Conservation (phyloP, 2,329 filamentous ascomycete genomes). For the Phialophora verrucosa region DNA sequence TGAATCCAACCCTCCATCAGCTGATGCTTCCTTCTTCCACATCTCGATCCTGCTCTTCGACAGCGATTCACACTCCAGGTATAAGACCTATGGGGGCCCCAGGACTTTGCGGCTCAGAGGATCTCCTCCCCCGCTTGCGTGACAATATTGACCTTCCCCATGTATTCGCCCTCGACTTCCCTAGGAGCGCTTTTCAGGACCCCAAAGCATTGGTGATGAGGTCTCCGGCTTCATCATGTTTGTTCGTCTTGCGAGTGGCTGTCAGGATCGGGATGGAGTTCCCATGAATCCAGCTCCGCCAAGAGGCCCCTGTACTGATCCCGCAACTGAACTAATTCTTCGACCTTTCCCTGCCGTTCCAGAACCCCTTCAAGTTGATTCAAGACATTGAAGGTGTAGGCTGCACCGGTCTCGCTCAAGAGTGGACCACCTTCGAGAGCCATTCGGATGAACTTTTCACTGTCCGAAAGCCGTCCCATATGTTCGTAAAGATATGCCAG, state of each 20-base stretch:
- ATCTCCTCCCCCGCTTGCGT: not conserved
- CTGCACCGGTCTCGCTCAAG: fast-evolving
- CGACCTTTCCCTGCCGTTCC: not conserved
- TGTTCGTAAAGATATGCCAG: not conserved
- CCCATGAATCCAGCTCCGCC: slow-evolving; percentile 3
- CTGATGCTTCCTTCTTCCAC: not conserved
- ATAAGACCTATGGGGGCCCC: not conserved
- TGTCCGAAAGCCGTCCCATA: not conserved
- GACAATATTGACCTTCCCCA: not conserved
- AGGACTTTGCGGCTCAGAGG: not conserved
- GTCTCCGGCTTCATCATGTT: no score
- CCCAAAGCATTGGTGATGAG: not conserved
- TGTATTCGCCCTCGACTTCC: not conserved
- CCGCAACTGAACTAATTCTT: not conserved
- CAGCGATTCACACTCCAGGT: not conserved
- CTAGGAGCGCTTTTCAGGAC: not conserved
- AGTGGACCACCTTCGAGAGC: not conserved
- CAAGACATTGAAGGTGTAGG: not conserved
- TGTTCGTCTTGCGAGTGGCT: not conserved
- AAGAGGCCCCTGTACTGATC: not conserved
- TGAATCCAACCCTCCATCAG: not conserved
- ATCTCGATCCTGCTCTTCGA: not conserved
- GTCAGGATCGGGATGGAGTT: not conserved
- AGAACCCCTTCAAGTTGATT: not conserved
- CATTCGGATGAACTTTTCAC: not conserved